Evolutionary conservation across 257 asterid species (phyloP).

Genomic region (Ligustrum vulgare): DNA sequence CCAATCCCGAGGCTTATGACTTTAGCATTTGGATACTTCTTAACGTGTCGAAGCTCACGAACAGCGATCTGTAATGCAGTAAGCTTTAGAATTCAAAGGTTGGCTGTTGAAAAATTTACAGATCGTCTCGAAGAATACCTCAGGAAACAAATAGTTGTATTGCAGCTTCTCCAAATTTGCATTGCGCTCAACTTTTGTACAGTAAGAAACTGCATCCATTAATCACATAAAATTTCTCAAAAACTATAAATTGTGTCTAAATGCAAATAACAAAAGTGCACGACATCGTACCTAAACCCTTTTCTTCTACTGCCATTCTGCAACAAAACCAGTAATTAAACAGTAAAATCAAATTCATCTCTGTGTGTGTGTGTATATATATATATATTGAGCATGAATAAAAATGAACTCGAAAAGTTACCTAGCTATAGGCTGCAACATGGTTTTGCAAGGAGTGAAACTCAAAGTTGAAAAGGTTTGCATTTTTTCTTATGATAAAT

Average conservation of each 20-base stretch:
- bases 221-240: background rate
- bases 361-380: too few species aligned
- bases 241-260: background rate
- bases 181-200: conserved; percentile 76
- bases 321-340: conserved; percentile 26
- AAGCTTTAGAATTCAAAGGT: background rate
- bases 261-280: background rate
- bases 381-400: background rate
- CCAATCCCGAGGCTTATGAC: conserved; percentile 89
- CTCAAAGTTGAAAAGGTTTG: background rate
- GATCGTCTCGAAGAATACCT: conserved; percentile 38
- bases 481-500: conserved; percentile 3
- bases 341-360: background rate
- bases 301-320: conserved; percentile 40
- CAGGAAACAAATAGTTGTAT: conserved; percentile 77
- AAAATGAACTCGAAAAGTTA: background rate
- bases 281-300: conserved; percentile 28
- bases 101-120: too few species aligned
- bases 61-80: conserved; percentile 50
- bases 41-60: conserved; percentile 53
- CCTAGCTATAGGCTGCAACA: conserved; percentile 16
- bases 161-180: conserved; percentile 71
- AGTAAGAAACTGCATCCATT: conserved; percentile 45
- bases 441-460: conserved; percentile 6
- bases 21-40: conserved; percentile 68